Conservation (phyloP, 345 rosid genomes). For the Pugionium cornutum region DNA sequence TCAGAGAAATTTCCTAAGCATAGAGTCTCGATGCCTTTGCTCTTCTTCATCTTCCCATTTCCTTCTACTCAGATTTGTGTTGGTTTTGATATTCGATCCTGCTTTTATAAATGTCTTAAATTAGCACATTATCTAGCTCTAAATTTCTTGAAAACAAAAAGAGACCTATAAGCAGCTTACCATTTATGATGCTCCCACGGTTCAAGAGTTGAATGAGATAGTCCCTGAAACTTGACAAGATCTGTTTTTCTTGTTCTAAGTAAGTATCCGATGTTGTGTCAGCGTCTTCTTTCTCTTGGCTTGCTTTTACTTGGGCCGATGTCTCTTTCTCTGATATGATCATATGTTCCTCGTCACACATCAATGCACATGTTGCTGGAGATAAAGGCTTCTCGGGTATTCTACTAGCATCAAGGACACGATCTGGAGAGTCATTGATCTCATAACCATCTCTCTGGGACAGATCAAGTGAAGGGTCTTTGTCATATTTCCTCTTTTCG, state of each 20-base stretch:
- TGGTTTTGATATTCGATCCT: conserved; percentile 28
- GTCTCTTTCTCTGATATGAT: conserved; percentile 34
- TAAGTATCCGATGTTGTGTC: conserved; percentile 45
- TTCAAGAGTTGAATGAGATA: conserved; percentile 52
- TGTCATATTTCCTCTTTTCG: conserved; percentile 10
- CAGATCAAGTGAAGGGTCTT: conserved; percentile 34
- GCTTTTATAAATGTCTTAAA: not conserved
- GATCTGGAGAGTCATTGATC: conserved; percentile 34
- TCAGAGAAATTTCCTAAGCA: conserved; percentile 15
- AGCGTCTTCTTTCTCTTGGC: conserved; percentile 31
- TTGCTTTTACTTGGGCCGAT: conserved; percentile 26
- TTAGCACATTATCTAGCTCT: not conserved
- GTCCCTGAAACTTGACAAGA: conserved; percentile 54
- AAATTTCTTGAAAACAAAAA: not conserved
- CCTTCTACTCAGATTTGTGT: conserved; percentile 12
- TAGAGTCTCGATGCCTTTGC: conserved; percentile 26
- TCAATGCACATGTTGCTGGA: conserved; percentile 59
- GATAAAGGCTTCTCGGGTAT: conserved; percentile 42
- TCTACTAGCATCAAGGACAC: conserved; percentile 35
- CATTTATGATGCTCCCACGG: conserved; percentile 54
- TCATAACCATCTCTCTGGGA: conserved; percentile 35
- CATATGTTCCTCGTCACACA: conserved; percentile 65
- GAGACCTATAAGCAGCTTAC: conserved; percentile 32
- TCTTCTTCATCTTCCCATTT: conserved; percentile 25
- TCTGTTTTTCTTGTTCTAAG: conserved; percentile 56